A percentile compares a stretch with the other conserved stretches of the same genome.
phyloP scores from a whole-genome alignment of 2,329 filamentous ascomycete genomes.

The Monascus ruber region DNA sequence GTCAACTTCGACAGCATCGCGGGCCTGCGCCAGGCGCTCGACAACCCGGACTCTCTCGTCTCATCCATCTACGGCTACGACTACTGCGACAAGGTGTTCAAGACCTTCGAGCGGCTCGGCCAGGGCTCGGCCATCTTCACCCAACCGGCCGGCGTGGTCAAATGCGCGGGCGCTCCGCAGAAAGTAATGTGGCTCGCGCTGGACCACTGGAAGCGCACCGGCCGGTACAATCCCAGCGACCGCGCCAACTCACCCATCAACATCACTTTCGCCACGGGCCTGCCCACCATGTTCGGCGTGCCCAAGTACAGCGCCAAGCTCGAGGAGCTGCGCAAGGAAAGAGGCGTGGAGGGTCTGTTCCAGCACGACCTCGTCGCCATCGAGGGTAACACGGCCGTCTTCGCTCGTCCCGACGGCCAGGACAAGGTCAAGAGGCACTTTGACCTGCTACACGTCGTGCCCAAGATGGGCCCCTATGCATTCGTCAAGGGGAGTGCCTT shows the following conservation, averaged over 20 bases:
- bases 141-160: conserved; percentile 47
- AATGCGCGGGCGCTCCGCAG: conserved; percentile 52
- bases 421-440: conserved; percentile 38
- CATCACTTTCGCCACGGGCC: conserved; percentile 45
- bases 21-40: conserved; percentile 47
- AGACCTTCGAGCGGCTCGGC: conserved; percentile 36
- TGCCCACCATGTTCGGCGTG: conserved; percentile 49
- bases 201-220: conserved; percentile 46
- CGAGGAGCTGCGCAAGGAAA: conserved; percentile 42
- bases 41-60: conserved; percentile 37
- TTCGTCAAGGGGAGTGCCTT: conserved; percentile 44
- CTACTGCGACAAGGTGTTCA: conserved; percentile 43
- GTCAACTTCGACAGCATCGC: conserved; percentile 42
- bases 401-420: conserved; percentile 35
- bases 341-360: conserved; percentile 48
- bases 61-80: conserved; percentile 50
- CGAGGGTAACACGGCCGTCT: conserved; percentile 43
- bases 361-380: conserved; percentile 45
- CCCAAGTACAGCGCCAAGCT: conserved; percentile 48
- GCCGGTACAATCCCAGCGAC: conserved; percentile 37
- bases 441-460: conserved; percentile 46
- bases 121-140: conserved; percentile 48
- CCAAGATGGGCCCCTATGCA: conserved; percentile 48
- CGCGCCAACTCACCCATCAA: conserved; percentile 35
- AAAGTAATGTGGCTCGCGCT: conserved; percentile 53